Percentiles rank a stretch among this genome's conserved stretches.
Evolutionary conservation across 2,329 filamentous ascomycete genomes (phyloP).

Genomic region (Arachnomyces sp.): DNA sequence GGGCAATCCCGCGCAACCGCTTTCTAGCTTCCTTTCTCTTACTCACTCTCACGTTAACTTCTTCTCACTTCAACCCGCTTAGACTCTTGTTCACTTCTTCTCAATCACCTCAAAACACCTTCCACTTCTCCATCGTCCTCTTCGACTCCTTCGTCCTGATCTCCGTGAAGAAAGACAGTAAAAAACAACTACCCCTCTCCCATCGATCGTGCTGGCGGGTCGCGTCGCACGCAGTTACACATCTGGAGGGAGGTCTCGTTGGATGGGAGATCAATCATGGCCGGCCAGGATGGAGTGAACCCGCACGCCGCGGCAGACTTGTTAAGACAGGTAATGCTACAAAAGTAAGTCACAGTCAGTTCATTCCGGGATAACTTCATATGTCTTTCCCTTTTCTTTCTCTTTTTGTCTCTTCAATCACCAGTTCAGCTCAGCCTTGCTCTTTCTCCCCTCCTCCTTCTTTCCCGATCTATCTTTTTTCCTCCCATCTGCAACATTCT

Average conservation of each 20-base stretch:
- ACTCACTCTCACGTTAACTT: too few relatives aligned
- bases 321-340: slow-evolving; percentile 51
- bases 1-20: too few relatives aligned
- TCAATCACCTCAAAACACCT: too few relatives aligned
- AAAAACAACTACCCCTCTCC: too few relatives aligned
- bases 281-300: slow-evolving; percentile 41
- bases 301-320: slow-evolving; percentile 49
- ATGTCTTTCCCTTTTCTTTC: slow-evolving; percentile 6
- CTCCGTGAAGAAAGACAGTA: too few relatives aligned
- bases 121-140: too few relatives aligned
- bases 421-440: not conserved
- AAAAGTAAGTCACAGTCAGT: slow-evolving; percentile 43
- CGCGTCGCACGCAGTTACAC: too few relatives aligned
- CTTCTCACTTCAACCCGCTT: too few relatives aligned
- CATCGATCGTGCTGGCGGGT: too few relatives aligned
- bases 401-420: slow-evolving; percentile 7
- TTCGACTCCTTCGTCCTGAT: too few relatives aligned
- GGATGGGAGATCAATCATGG: slow-evolving; percentile 36
- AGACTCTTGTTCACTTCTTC: too few relatives aligned
- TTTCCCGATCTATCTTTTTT: slow-evolving; percentile 1
- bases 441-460: slow-evolving; percentile 8
- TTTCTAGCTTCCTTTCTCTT: too few relatives aligned
- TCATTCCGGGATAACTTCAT: not conserved
- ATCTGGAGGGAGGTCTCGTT: slow-evolving; percentile 11
- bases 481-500: not conserved